These are phyloP conservation scores for Anthostomella pinea DNA, from an alignment of 2,329 filamentous ascomycete genomes.

Conservation along the genomic window DNA sequence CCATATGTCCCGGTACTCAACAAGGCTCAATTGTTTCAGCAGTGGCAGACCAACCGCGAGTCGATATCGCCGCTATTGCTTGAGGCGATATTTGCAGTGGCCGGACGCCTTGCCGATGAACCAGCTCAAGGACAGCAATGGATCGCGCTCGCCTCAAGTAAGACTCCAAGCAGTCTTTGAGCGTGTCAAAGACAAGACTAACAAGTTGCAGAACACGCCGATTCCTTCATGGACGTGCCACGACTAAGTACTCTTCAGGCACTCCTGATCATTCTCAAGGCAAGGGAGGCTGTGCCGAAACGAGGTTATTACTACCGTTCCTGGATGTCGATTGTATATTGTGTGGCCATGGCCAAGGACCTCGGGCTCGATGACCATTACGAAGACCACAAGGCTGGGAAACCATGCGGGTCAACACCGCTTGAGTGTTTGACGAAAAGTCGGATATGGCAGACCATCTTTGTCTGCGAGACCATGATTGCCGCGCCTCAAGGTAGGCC, in stretches of 20 bases:
- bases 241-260: conserved; percentile 90
- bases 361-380: conserved; percentile 85
- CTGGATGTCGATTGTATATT: conserved; percentile 93
- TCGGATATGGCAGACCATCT: conserved; percentile 84
- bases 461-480: conserved; percentile 87
- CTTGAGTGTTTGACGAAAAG: conserved; percentile 82
- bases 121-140: conserved; percentile 84
- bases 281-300: conserved; percentile 86
- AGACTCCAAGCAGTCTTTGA: conserved; percentile 19
- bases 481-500: conserved; percentile 81
- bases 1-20: conserved; percentile 90
- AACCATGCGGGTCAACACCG: conserved; percentile 63
- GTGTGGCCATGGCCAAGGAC: conserved; percentile 90
- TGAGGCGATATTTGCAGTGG: conserved; percentile 88
- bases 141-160: conserved; percentile 85
- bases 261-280: conserved; percentile 82
- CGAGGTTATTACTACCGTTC: conserved; percentile 95
- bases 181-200: background rate
- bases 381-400: conserved; percentile 70
- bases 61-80: conserved; percentile 85
- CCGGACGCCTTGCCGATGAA: conserved; percentile 78
- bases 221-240: conserved; percentile 90
- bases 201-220: conserved; percentile 69
- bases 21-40: conserved; percentile 76
- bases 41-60: conserved; percentile 82